Evolutionary conservation across 208 protist genomes (phyloP).

Genomic region (Trypanosoma conorhini): DNA sequence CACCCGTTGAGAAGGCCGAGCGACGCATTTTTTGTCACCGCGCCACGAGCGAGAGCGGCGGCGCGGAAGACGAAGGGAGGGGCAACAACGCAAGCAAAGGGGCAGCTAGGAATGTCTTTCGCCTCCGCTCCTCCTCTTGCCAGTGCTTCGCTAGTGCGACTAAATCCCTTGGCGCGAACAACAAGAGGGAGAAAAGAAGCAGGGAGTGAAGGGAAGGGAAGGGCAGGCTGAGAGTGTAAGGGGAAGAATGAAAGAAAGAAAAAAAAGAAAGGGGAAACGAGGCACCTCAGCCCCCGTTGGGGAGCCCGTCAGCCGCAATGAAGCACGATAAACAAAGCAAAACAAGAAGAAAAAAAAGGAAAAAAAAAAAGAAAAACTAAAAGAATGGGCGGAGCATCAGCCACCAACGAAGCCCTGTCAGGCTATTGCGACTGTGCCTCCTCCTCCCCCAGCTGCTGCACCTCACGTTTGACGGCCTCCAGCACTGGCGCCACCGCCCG

Average conservation of each 20-base stretch:
- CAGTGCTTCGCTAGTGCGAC: too few relatives aligned
- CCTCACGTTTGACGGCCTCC: slow-evolving; percentile 11
- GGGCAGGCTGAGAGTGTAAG: too few relatives aligned
- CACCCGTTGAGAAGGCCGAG: slow-evolving; percentile 14
- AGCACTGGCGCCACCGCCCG: slow-evolving; percentile 14
- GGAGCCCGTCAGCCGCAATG: neutral
- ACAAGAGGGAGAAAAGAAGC: too few relatives aligned
- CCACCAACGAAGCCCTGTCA: neutral
- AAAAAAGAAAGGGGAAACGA: too few relatives aligned
- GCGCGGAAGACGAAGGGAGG: slow-evolving; percentile 16
- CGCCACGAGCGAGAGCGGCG: neutral
- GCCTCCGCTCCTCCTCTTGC: too few relatives aligned
- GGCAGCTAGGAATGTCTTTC: too few relatives aligned
- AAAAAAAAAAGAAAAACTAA: slow-evolving; percentile 20
- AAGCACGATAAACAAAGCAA: slow-evolving; percentile 19
- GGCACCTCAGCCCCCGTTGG: too few relatives aligned
- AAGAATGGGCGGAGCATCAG: slow-evolving; percentile 17
- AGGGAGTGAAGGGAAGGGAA: too few relatives aligned
- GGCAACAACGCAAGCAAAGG: too few relatives aligned
- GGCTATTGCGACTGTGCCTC: neutral
- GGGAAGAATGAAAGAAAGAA: too few relatives aligned
- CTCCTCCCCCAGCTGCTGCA: slow-evolving; percentile 15
- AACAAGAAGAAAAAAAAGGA: slow-evolving; percentile 20
- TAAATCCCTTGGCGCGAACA: too few relatives aligned
- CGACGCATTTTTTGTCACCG: slow-evolving; percentile 23